phyloP scores from a whole-genome alignment of 179 eudicot species.

The Dionaea muscipula region DNA sequence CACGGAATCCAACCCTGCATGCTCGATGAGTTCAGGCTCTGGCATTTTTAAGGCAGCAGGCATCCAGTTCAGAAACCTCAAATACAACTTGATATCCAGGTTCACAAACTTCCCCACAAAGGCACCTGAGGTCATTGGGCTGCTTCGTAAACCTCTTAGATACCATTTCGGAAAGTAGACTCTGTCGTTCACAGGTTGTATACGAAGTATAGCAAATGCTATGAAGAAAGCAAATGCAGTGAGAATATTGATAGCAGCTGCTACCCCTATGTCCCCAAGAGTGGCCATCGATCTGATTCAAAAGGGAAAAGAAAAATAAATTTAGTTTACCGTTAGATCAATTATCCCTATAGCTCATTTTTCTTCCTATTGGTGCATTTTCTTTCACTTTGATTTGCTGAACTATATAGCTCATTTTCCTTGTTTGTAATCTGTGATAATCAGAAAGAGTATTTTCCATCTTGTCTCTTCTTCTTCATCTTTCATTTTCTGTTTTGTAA shows the following conservation, averaged over 20 bases:
- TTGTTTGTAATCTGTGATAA: no score
- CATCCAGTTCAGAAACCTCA: constrained; percentile 85
- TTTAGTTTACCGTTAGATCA: no score
- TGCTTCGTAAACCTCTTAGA: constrained; percentile 57
- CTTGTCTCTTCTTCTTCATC: no score
- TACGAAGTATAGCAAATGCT: constrained; percentile 68
- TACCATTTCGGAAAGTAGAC: constrained; percentile 87
- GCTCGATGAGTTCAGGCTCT: constrained; percentile 82
- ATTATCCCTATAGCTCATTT: no score
- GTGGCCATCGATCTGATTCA: constrained; percentile 41
- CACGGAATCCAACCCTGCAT: constrained; percentile 94
- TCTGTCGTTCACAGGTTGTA: constrained; percentile 79
- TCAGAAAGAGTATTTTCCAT: no score
- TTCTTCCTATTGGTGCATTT: no score
- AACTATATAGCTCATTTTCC: no score
- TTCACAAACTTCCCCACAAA: constrained; percentile 44
- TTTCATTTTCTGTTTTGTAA: no score
- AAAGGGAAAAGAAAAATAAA: no score
- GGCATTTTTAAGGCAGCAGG: constrained; percentile 97
- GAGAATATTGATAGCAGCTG: constrained; percentile 55
- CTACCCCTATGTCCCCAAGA: constrained; percentile 41
- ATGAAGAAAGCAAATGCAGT: constrained; percentile 58
- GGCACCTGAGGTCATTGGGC: constrained; percentile 35
- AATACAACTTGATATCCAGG: constrained; percentile 48
- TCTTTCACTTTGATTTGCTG: no score